phyloP scores from a whole-genome alignment of 1,284 basidiomycete species.

The Moesziomyces sp. region DNA sequence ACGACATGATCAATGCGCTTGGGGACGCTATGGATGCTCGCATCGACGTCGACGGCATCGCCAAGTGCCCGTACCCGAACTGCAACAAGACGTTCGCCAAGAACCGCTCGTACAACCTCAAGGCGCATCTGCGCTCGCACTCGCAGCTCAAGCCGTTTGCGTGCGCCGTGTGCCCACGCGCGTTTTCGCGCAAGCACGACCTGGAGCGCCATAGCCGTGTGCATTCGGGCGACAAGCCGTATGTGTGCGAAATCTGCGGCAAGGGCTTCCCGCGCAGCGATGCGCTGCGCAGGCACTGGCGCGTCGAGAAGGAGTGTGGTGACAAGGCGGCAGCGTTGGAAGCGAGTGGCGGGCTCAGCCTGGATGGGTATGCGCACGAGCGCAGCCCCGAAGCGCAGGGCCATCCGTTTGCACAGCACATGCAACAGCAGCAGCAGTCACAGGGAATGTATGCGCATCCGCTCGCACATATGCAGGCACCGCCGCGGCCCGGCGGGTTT shows the following conservation, averaged over 20 bases:
- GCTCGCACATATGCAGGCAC: conserved; percentile 1
- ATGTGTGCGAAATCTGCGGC: conserved; percentile 64
- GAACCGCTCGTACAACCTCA: conserved; percentile 64
- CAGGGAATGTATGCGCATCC: background rate
- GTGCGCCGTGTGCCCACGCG: conserved; percentile 61
- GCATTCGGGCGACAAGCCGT: conserved; percentile 66
- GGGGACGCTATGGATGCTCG: conserved; percentile 58
- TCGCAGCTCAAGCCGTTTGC: conserved; percentile 63
- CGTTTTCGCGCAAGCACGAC: conserved; percentile 66
- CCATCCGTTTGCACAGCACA: conserved; percentile 12
- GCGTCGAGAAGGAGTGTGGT: conserved; percentile 62
- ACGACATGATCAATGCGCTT: conserved; percentile 57
- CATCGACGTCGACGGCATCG: conserved; percentile 58
- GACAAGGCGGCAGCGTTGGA: conserved; percentile 57
- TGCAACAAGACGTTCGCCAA: conserved; percentile 66
- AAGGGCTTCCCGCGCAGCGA: conserved; percentile 66
- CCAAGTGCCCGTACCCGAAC: conserved; percentile 56
- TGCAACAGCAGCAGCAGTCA: conserved; percentile 13
- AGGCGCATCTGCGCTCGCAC: conserved; percentile 60
- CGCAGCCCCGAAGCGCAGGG: conserved; percentile 34
- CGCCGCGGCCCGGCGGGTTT: too few species aligned
- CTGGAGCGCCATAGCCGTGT: conserved; percentile 65
- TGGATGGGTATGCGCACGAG: conserved; percentile 23
- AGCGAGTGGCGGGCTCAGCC: conserved; percentile 43
- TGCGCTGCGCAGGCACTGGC: conserved; percentile 65